Evolutionary conservation across 805 yeast species (phyloP), one percentile per base, ranked within the genome.

Genomic region (Yamadazyma kitorensis): DNA sequence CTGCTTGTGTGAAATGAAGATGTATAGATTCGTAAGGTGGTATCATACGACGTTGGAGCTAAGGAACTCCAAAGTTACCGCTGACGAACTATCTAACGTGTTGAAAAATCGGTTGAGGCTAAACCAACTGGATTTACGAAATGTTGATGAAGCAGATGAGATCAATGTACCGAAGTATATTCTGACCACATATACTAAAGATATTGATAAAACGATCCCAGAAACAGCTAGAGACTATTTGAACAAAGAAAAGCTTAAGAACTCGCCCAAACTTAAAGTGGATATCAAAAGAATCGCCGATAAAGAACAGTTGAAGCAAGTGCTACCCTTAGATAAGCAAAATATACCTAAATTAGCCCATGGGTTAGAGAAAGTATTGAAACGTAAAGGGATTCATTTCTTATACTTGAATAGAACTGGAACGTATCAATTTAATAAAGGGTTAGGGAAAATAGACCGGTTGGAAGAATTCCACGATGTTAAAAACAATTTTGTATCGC

Each of bases 331-430:
- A 10, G 49, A 55, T 10, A 42, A 40, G 6, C 40, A 43, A 6
- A 45, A 54, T 17, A 54, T 81, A 33, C 89, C 96, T 0, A 51
- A 45, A 12, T 59, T 91, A 24, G 73, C 78, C 7, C 87, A 84
- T 48, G 74, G 72, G 31, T 68, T 93, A 13, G 82, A 83, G 23
- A 62, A 83, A 26, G 88, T 83, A 0, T 59, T 91, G 9, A 86
- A 83, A 53, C 79, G 82, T 19, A 96, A 96, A 0, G 54, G 94
- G 74, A 81, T 86, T 2, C 95, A 88, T 46, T 80, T 74, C 40
- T 56, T 85, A 20, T 78, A 77, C 49, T 96, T 89, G 57, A 81
- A 88, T 13, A 68, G 96, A 39, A 77, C 95, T 0, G 68, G 80
- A 29, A 80, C 78, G 2, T 80, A 70, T 56, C 86, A 87, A 54